Evolutionary conservation across 2,329 filamentous ascomycete genomes (phyloP), one percentile per base, ranked within the genome.

Genomic region (Diaporthe ampelina): DNA sequence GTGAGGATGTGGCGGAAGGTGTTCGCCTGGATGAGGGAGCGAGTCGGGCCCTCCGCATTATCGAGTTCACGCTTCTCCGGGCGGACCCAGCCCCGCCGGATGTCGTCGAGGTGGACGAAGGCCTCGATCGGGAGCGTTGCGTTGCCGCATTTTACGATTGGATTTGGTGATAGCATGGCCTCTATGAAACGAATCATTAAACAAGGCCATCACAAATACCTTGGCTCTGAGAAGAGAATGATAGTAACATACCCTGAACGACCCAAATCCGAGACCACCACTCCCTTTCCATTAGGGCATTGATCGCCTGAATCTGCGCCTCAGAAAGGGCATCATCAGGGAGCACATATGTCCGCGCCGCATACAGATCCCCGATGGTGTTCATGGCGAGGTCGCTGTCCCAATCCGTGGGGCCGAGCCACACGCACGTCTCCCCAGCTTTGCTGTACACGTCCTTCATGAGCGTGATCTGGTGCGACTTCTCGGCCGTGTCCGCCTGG

Each of bases 241-340:
- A n/a, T n/a, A n/a, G n/a, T n/a, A n/a, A n/a, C n/a, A n/a, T n/a
- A 68, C 63, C 63, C n/a, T 68, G 63, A 4, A 68, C 48, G 2
- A 68, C 48, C 63, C 63, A 68, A 15, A 68, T 68, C 32, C 63
- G 45, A 5, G 63, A 24, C 63, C 63, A 68, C 63, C 63, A 68
- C 48, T 68, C 48, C 5, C 63, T 45, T 32, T 4, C 21, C 48
- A 40, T 50, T 4, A 68, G 63, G 15, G 63, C 45, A 24, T 54
- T 68, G n/a, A 68, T 68, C 13, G 63, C 45, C 63, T 54, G n/a
- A 5, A 68, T 19, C 5, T 54, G 63, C 15, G 48, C 63, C 63
- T 54, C 63, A 3, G 63, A 40, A 6, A 54, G 63, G n/a, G 63
- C 63, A 10, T 68, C 63, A 10, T 40, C 63, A 24, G 63, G 48